phyloP scores from a whole-genome alignment of 148 eudicot genomes.

The Amaranthus cruentus region DNA sequence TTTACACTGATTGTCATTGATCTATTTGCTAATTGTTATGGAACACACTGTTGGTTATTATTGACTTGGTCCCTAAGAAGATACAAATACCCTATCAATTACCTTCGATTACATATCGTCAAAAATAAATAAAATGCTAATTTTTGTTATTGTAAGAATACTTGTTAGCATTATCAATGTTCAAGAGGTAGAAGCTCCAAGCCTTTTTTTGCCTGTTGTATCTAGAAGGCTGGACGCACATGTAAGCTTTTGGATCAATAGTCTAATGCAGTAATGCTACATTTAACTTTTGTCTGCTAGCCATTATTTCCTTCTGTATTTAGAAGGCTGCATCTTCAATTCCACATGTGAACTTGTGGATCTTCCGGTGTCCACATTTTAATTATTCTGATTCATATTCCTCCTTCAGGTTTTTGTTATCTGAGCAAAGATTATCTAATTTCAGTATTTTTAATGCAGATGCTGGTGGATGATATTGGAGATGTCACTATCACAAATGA shows the following conservation, averaged over 20 bases:
- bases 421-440: not conserved
- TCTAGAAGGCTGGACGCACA: no score
- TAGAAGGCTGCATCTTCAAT: no score
- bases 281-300: no score
- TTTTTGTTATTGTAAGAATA: not conserved
- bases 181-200: not conserved
- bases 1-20: no score
- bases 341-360: not conserved
- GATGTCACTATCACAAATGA: constrained; percentile 95
- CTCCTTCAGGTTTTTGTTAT: not conserved
- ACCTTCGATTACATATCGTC: not conserved
- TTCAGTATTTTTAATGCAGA: constrained; percentile 30
- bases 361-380: not conserved
- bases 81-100: no score
- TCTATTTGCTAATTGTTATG: not conserved
- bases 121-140: not conserved
- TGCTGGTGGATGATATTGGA: constrained; percentile 94
- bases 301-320: no score
- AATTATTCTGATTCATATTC: not conserved
- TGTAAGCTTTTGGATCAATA: no score
- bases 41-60: not conserved
- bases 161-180: not conserved
- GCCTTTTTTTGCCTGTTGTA: no score
- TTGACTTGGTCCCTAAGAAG: no score
- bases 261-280: no score